Percentiles rank a stretch among this genome's conserved stretches.
These are phyloP conservation scores for Epichloe festucae DNA, from an alignment of 2,329 filamentous ascomycete genomes.

Conservation along the genomic window DNA sequence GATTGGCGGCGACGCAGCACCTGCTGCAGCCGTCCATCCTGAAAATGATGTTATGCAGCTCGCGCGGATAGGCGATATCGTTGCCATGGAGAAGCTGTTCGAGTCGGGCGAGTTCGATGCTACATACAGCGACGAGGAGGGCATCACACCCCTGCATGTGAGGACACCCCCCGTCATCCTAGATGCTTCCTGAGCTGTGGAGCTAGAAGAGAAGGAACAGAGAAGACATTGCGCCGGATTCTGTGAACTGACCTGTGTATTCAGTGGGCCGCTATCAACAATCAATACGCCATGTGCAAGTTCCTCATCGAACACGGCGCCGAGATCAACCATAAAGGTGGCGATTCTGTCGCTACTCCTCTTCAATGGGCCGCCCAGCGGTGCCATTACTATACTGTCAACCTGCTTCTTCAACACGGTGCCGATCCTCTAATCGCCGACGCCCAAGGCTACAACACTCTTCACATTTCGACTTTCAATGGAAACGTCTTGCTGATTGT, in stretches of 20 bases:
- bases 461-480: slow-evolving; percentile 94
- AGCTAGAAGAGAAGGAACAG: background rate
- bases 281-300: slow-evolving; percentile 93
- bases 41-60: slow-evolving; percentile 90
- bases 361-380: slow-evolving; percentile 95
- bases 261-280: slow-evolving; percentile 98
- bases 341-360: slow-evolving; percentile 85
- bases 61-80: slow-evolving; percentile 75
- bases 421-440: slow-evolving; percentile 89
- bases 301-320: slow-evolving; percentile 77
- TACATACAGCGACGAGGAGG: slow-evolving; percentile 76
- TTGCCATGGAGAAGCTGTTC: slow-evolving; percentile 79
- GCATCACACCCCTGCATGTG: slow-evolving; percentile 93
- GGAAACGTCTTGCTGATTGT: slow-evolving; percentile 86
- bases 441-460: slow-evolving; percentile 92
- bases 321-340: slow-evolving; percentile 88
- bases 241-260: background rate
- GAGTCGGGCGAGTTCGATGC: slow-evolving; percentile 71
- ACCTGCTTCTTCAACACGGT: slow-evolving; percentile 79
- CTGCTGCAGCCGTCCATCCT: slow-evolving; percentile 9
- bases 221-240: background rate
- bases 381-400: slow-evolving; percentile 92
- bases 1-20: background rate
- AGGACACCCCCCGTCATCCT: slow-evolving; percentile 15
- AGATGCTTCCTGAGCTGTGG: background rate